Percentiles rank a stretch among this genome's conserved stretches.
Evolutionary conservation across 2,329 filamentous ascomycete genomes (phyloP).

Genomic region (Zalaria obscura): DNA sequence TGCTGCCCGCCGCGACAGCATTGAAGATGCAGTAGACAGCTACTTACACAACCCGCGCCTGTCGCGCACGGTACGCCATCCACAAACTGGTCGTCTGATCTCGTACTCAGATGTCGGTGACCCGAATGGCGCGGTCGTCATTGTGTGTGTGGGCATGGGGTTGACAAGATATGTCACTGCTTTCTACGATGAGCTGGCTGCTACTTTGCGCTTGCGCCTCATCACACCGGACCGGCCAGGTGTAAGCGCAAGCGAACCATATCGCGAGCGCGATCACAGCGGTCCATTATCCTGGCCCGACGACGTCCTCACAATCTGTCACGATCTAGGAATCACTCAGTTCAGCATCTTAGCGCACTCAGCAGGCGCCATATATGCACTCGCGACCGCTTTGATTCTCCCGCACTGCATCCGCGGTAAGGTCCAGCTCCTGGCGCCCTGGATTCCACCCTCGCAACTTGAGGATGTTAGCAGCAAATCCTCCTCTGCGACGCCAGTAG

Average conservation of each 20-base stretch:
- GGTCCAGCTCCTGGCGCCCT: slow-evolving; percentile 86
- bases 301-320: slow-evolving; percentile 89
- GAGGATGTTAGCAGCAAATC: slow-evolving; percentile 47
- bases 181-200: slow-evolving; percentile 90
- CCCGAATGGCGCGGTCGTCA: slow-evolving; percentile 77
- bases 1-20: slow-evolving; percentile 56
- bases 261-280: slow-evolving; percentile 67
- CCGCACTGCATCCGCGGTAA: slow-evolving; percentile 89
- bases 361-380: slow-evolving; percentile 91
- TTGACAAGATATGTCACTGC: slow-evolving; percentile 89
- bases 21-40: slow-evolving; percentile 74
- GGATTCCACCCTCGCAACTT: slow-evolving; percentile 94
- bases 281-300: slow-evolving; percentile 79
- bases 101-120: slow-evolving; percentile 96
- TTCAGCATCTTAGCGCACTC: slow-evolving; percentile 95
- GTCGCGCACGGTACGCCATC: slow-evolving; percentile 77
- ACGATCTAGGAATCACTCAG: slow-evolving; percentile 79
- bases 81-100: slow-evolving; percentile 73
- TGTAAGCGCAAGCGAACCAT: slow-evolving; percentile 80
- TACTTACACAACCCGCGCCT: slow-evolving; percentile 74
- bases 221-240: slow-evolving; percentile 92
- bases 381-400: slow-evolving; percentile 89
- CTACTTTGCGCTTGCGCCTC: slow-evolving; percentile 73
- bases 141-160: slow-evolving; percentile 97
- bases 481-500: slow-evolving; percentile 44